phyloP scores from a whole-genome alignment of 106 monocot species.

The Posidonia australis region DNA sequence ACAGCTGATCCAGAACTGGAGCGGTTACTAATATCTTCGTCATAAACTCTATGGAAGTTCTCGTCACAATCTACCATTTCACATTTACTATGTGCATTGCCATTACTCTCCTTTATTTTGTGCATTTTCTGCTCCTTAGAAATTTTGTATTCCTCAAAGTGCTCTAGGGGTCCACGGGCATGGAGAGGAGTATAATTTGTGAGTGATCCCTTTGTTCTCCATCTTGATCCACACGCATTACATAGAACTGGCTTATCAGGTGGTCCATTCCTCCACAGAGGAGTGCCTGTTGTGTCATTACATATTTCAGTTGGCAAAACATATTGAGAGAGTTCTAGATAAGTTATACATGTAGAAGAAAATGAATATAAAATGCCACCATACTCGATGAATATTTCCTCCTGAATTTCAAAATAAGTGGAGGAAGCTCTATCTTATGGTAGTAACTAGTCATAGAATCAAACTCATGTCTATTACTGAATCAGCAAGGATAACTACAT shows the following conservation, averaged over 20 bases:
- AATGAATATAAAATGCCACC: no score
- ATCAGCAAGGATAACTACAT: no score
- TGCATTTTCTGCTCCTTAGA: constrained; percentile 36
- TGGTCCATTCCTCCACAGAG: constrained; percentile 98
- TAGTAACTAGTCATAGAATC: no score
- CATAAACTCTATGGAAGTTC: constrained; percentile 48
- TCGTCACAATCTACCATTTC: constrained; percentile 49
- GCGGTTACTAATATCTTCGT: constrained; percentile 59
- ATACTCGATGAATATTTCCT: no score
- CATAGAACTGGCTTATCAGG: constrained; percentile 97
- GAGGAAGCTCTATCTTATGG: no score
- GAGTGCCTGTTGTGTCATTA: constrained; percentile 62
- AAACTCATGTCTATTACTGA: no score
- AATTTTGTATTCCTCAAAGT: constrained; percentile 35
- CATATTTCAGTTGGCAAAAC: no score
- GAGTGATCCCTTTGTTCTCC: constrained; percentile 96
- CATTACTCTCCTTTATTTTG: constrained; percentile 40
- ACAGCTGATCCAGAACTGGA: constrained; percentile 88
- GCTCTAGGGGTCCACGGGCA: constrained; percentile 56
- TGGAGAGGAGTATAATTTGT: constrained; percentile 88
- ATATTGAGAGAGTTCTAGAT: no score
- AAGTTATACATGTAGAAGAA: no score
- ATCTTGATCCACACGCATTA: constrained; percentile 99
- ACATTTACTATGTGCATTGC: constrained; percentile 16
- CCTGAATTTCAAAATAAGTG: no score